A percentile compares a stretch with the other conserved stretches of the same genome.
Evolutionary conservation across 768 basidiomycete species (phyloP).

Genomic region (Xerocomus spinulosus): DNA sequence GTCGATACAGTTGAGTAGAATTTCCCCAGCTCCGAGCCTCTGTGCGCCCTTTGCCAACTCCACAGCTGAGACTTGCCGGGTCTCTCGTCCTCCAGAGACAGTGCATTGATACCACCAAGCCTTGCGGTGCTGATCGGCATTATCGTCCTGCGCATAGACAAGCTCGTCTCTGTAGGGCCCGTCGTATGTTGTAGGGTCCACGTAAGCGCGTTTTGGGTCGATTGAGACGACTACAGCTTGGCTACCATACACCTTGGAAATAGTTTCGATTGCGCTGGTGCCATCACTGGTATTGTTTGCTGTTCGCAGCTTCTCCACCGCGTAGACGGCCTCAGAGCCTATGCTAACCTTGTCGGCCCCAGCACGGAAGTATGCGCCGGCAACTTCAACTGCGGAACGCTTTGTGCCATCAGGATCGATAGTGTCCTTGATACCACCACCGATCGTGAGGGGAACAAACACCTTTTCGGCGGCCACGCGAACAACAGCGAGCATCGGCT

Average conservation of each 20-base stretch:
- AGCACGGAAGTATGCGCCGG: conserved; percentile 91
- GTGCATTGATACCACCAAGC: conserved; percentile 99
- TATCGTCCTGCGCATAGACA: conserved; percentile 40
- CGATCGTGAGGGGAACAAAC: conserved; percentile 97
- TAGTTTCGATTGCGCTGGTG: conserved; percentile 87
- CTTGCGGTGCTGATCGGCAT: conserved; percentile 56
- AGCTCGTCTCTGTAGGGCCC: conserved; percentile 68
- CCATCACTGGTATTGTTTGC: conserved; percentile 53
- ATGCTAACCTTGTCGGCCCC: conserved; percentile 99
- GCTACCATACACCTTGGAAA: conserved; percentile 84
- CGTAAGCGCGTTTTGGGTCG: conserved; percentile 85
- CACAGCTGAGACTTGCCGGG: conserved; percentile 77
- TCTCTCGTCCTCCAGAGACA: conserved; percentile 86
- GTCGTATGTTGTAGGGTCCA: conserved; percentile 58
- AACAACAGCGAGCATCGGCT: conserved; percentile 97
- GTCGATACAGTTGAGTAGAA: conserved; percentile 94
- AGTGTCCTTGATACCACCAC: conserved; percentile 95
- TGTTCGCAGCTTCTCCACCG: conserved; percentile 76
- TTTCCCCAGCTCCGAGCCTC: conserved; percentile 87
- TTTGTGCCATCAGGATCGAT: conserved; percentile 92
- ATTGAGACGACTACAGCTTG: conserved; percentile 98
- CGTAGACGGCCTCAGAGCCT: conserved; percentile 92
- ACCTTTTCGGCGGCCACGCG: conserved; percentile 83
- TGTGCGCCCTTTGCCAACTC: conserved; percentile 93
- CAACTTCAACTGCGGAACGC: conserved; percentile 87